Evolutionary conservation across 768 basidiomycete genomes (phyloP), one percentile per base, ranked within the genome.

Genomic region (Leccinum imitatum): DNA sequence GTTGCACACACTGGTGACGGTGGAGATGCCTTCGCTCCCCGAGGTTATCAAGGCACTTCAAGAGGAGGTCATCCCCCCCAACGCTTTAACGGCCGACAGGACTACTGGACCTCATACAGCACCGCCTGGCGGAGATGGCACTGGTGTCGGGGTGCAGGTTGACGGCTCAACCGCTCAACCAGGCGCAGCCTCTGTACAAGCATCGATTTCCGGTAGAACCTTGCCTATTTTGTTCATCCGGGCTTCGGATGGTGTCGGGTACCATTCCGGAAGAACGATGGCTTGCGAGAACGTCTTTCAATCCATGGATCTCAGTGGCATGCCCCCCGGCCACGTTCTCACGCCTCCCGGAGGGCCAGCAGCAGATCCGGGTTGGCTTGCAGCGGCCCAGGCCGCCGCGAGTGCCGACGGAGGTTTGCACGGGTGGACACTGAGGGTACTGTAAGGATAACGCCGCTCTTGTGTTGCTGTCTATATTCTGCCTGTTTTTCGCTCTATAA

Each of bases 241-340:
- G 33, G 79, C 87, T 15, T 83, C 78, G 46, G 92, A 94, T 66
- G 91, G 93, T n/a, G 86, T 93, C 31, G 92, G 92, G 4, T 94
- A 93, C 71, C 90, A 93, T 71, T 93, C 93, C 21, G 91, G 91
- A 39, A 84, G 91, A 62, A 90, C 88, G 47, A 85, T 94, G 59
- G 82, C 90, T 17, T 90, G 89, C 69, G 91, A 93, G 71, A 90
- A 90, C 68, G 82, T 90, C 17, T 90, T 91, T 73, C 85, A 87
- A 67, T 73, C 78, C 15, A 81, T 91, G 74, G 87, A 89, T 68
- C 77, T 91, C 53, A 78, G 79, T 33, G 78, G 75, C 25, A 80
- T 86, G 67, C 63, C 72, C 19, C 69, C 72, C 4, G 80, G 77
- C 1, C 79, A 77, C 65, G 77, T 81, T 50, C 73, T 81, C 53